phyloP scores from a whole-genome alignment of 495 filamentous ascomycete species.

The Amorphotheca resinae region DNA sequence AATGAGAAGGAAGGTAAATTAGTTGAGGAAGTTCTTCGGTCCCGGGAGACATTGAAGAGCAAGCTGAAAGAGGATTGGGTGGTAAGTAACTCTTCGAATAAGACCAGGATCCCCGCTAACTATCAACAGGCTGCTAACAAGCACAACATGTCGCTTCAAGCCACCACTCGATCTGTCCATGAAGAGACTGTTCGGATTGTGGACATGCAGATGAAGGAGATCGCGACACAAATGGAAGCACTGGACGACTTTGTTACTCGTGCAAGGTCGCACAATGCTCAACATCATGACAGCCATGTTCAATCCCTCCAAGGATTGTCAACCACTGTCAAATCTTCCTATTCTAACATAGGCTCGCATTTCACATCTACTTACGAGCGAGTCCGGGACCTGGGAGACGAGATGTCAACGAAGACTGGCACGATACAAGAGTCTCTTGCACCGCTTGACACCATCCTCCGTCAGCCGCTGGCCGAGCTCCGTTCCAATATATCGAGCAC shows the following conservation, averaged over 20 bases:
- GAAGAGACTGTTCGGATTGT: slow-evolving; percentile 87
- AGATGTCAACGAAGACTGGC: slow-evolving; percentile 42
- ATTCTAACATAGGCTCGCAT: slow-evolving; percentile 50
- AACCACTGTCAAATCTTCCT: slow-evolving; percentile 54
- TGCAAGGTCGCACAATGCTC: slow-evolving; percentile 68
- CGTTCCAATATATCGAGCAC: slow-evolving; percentile 48
- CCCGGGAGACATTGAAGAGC: slow-evolving; percentile 61
- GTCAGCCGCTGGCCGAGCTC: slow-evolving; percentile 56
- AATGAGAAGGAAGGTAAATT: slow-evolving; percentile 52
- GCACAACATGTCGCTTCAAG: slow-evolving; percentile 66
- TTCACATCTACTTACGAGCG: slow-evolving; percentile 49
- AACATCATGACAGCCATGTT: slow-evolving; percentile 54
- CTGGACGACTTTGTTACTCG: slow-evolving; percentile 83
- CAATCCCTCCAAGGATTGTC: slow-evolving; percentile 48
- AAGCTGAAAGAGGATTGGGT: slow-evolving; percentile 79
- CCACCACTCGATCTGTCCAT: slow-evolving; percentile 74
- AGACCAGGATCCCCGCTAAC: slow-evolving; percentile 20
- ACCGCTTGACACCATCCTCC: slow-evolving; percentile 45
- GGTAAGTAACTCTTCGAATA: slow-evolving; percentile 1
- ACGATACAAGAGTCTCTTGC: slow-evolving; percentile 41
- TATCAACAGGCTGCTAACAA: slow-evolving; percentile 53
- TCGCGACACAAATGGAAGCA: slow-evolving; percentile 74
- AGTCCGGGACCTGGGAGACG: slow-evolving; percentile 48
- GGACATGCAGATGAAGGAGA: slow-evolving; percentile 73
- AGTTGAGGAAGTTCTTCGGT: slow-evolving; percentile 55